These are phyloP conservation scores for Puccinia hordei DNA, from an alignment of 1,284 basidiomycete species.

Conservation along the genomic window DNA sequence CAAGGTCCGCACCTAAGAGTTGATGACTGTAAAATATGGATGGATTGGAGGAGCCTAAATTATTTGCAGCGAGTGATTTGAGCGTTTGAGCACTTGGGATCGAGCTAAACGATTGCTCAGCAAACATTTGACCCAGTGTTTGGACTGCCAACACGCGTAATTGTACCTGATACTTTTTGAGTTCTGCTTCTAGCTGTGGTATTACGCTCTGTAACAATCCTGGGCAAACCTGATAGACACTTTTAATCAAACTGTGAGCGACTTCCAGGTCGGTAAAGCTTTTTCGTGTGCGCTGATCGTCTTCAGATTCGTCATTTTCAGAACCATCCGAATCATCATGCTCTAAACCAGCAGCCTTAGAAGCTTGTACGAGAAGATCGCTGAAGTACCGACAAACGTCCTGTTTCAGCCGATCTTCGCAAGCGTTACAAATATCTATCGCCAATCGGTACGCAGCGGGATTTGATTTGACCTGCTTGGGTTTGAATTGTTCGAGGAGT, in stretches of 20 bases:
- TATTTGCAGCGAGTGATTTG: constrained; percentile 12
- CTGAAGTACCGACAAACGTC: constrained; percentile 84
- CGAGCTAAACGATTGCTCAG: constrained; percentile 55
- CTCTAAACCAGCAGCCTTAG: constrained; percentile 60
- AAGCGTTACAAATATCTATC: constrained; percentile 79
- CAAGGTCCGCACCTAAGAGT: constrained; percentile 64
- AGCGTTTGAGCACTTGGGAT: constrained; percentile 61
- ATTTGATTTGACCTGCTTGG: constrained; percentile 66
- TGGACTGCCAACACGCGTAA: constrained; percentile 78
- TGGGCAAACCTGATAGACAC: constrained; percentile 78
- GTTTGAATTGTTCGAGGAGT: constrained; percentile 83
- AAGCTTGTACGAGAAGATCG: constrained; percentile 71
- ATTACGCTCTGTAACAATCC: constrained; percentile 82
- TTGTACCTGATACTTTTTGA: constrained; percentile 73
- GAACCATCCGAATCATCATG: constrained; percentile 65
- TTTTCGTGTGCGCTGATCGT: constrained; percentile 21
- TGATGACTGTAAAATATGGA: constrained; percentile 59
- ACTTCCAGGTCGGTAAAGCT: constrained; percentile 63
- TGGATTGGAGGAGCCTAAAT: constrained; percentile 38
- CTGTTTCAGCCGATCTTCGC: constrained; percentile 82
- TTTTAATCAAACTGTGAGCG: constrained; percentile 82
- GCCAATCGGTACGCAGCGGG: constrained; percentile 76
- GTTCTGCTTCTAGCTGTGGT: constrained; percentile 87
- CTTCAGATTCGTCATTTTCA: constrained; percentile 60
- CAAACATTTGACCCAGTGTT: constrained; percentile 86